These are phyloP conservation scores for Talaromyces ruber DNA, from an alignment of 495 filamentous ascomycete genomes.

Conservation along the genomic window DNA sequence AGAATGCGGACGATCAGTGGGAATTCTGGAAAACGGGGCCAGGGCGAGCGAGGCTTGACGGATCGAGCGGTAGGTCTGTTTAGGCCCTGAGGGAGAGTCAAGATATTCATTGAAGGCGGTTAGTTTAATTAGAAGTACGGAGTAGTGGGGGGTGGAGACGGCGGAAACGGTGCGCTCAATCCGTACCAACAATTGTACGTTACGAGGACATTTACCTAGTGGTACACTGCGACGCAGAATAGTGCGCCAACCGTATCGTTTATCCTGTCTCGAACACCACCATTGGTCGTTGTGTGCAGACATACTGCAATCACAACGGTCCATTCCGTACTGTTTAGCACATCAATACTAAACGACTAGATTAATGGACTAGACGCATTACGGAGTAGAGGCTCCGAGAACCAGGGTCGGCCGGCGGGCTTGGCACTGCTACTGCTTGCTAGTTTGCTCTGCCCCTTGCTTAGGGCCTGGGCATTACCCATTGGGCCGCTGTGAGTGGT, in stretches of 20 bases:
- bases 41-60: background rate
- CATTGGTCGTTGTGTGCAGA: background rate
- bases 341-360: background rate
- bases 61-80: background rate
- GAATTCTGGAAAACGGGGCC: background rate
- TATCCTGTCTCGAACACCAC: background rate
- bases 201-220: no score
- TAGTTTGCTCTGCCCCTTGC: background rate
- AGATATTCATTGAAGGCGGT: background rate
- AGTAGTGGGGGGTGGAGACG: background rate
- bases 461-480: background rate
- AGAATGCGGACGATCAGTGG: slow-evolving; percentile 1
- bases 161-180: slow-evolving; percentile 1
- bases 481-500: background rate
- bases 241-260: background rate
- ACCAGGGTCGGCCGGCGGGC: slow-evolving; percentile 1
- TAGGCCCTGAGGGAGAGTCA: background rate
- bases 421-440: background rate
- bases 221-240: background rate
- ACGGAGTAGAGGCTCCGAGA: background rate
- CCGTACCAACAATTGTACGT: background rate
- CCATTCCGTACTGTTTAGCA: no score
- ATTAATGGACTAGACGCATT: background rate
- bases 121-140: background rate
- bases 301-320: background rate